phyloP scores from a whole-genome alignment of 805 yeast species.

The Pichia phayaonensis region DNA sequence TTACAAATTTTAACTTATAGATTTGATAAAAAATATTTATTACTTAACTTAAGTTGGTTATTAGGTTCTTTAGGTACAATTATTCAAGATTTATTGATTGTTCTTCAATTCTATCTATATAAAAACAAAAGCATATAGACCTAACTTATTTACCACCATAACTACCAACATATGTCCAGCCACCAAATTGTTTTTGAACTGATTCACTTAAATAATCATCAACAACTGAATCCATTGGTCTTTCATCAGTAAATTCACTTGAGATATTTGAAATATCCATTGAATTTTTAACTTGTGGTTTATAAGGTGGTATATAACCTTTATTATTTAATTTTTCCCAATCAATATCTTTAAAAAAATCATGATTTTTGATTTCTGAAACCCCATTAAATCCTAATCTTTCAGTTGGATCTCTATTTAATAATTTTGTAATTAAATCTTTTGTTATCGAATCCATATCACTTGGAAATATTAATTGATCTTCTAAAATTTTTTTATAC shows the following conservation, averaged over 20 bases:
- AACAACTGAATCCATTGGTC: slow-evolving; percentile 92
- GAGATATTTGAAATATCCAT: slow-evolving; percentile 92
- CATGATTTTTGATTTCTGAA: slow-evolving; percentile 72
- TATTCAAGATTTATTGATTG: slow-evolving; percentile 58
- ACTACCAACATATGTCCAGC: slow-evolving; percentile 90
- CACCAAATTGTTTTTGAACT: slow-evolving; percentile 97
- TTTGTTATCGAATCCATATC: slow-evolving; percentile 82
- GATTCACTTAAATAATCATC: slow-evolving; percentile 86
- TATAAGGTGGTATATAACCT: slow-evolving; percentile 91
- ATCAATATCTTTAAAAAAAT: slow-evolving; percentile 82
- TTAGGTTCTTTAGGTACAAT: slow-evolving; percentile 75
- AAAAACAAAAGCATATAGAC: slow-evolving; percentile 10
- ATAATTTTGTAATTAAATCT: slow-evolving; percentile 63
- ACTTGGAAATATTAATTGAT: slow-evolving; percentile 82
- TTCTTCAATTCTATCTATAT: slow-evolving; percentile 61
- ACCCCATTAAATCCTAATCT: slow-evolving; percentile 79
- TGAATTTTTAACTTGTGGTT: slow-evolving; percentile 81
- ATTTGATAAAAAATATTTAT: slow-evolving; percentile 50
- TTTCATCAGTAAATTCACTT: slow-evolving; percentile 83
- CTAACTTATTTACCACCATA: slow-evolving; percentile 10
- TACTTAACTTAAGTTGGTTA: slow-evolving; percentile 66
- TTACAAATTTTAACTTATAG: slow-evolving; percentile 63
- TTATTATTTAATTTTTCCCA: slow-evolving; percentile 79
- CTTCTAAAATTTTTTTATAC: slow-evolving; percentile 90
- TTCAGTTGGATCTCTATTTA: slow-evolving; percentile 77